phyloP scores from a whole-genome alignment of 495 filamentous ascomycete genomes.

The Penicillium angulare region DNA sequence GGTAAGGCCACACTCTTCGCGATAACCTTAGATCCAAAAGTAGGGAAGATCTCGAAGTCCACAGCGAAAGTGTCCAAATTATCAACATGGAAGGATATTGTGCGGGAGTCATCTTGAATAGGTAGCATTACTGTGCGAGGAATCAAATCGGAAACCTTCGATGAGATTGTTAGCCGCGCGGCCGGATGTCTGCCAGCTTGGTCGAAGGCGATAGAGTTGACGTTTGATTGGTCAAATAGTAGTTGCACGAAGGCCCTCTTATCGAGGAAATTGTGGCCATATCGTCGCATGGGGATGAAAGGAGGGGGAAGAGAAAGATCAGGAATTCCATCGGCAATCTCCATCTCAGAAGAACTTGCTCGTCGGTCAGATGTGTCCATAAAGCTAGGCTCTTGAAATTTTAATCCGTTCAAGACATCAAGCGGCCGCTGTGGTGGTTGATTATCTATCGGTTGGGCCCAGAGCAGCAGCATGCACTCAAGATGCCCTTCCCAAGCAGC shows the following conservation, averaged over 20 bases:
- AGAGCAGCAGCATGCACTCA: slow-evolving; percentile 88
- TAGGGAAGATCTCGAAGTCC: slow-evolving; percentile 97
- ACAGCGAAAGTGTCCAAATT: slow-evolving; percentile 87
- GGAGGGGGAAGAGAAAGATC: slow-evolving; percentile 90
- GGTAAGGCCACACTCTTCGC: slow-evolving; percentile 91
- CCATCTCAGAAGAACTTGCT: slow-evolving; percentile 60
- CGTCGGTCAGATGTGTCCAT: slow-evolving; percentile 39
- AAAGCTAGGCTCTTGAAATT: slow-evolving; percentile 34
- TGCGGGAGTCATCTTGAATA: slow-evolving; percentile 89
- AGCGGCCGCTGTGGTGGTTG: slow-evolving; percentile 29
- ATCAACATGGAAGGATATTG: slow-evolving; percentile 94
- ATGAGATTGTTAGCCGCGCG: slow-evolving; percentile 91
- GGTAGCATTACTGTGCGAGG: slow-evolving; percentile 92
- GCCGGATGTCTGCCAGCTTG: slow-evolving; percentile 95
- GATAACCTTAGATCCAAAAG: slow-evolving; percentile 95
- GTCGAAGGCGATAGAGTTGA: slow-evolving; percentile 81
- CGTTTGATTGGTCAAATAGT: slow-evolving; percentile 69
- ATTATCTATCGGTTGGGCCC: slow-evolving; percentile 43
- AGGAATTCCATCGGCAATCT: slow-evolving; percentile 84
- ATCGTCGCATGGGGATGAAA: slow-evolving; percentile 89
- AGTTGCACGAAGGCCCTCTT: slow-evolving; percentile 94
- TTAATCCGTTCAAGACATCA: slow-evolving; percentile 35
- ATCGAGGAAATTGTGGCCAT: slow-evolving; percentile 97
- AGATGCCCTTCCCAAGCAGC: slow-evolving; percentile 97
- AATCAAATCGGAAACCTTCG: slow-evolving; percentile 91